These are phyloP conservation scores for Peterozyma xylosa DNA, from an alignment of 805 yeast species.

Conservation along the genomic window DNA sequence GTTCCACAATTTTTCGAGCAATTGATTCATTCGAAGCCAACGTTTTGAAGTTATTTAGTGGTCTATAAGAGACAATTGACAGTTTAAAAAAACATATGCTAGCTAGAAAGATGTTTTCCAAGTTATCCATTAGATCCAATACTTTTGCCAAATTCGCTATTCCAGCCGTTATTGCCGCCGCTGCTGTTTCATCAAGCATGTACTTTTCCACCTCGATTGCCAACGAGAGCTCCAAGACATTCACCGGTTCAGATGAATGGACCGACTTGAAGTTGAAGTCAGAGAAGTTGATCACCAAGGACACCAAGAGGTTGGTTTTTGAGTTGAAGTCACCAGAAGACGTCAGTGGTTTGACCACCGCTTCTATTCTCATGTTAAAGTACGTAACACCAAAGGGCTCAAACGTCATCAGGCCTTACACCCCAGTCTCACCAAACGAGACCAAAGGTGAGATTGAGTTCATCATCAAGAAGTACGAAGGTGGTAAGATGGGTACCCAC, in stretches of 20 bases:
- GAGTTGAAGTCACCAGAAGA: constrained; percentile 61
- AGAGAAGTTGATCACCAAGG: constrained; percentile 42
- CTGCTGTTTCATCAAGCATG: constrained; percentile 34
- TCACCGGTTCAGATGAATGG: constrained; percentile 64
- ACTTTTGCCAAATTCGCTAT: constrained; percentile 1
- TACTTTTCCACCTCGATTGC: constrained; percentile 23
- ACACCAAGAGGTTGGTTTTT: constrained; percentile 65
- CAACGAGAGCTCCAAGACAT: constrained; percentile 36
- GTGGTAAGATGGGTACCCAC: constrained; percentile 79
- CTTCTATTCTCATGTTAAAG: constrained; percentile 78
- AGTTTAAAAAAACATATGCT: background rate
- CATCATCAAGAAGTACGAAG: constrained; percentile 76
- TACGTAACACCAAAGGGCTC: constrained; percentile 76
- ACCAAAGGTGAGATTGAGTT: constrained; percentile 71
- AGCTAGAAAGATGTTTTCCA: constrained; percentile 4
- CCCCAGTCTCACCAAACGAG: constrained; percentile 73
- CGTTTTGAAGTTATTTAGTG: background rate
- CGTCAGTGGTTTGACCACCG: constrained; percentile 68
- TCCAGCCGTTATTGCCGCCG: constrained; percentile 35
- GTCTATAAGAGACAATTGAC: background rate
- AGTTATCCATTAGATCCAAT: background rate
- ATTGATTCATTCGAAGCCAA: too few species aligned
- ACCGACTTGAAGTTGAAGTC: constrained; percentile 53
- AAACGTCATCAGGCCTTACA: constrained; percentile 81
- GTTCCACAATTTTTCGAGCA: too few species aligned